Evolutionary conservation across 345 rosid species (phyloP), one percentile per base, ranked within the genome.

Genomic region (Lepidium aucheri): DNA sequence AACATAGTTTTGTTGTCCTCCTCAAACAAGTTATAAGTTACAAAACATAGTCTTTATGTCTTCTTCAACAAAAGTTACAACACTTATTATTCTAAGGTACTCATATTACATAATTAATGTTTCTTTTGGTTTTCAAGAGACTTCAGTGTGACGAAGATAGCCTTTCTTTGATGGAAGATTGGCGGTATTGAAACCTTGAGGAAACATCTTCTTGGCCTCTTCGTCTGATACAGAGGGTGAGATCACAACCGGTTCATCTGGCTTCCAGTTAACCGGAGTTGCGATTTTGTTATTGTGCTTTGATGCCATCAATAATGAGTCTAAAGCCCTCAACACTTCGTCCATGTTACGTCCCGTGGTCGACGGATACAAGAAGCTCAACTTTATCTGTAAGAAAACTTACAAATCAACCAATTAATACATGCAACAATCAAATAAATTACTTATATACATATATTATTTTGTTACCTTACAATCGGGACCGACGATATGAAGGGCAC

Each of bases 241-340:
- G 2, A 90, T 86, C 28, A 85, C 83, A 15, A 90, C 96, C 8
- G 84, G 77, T 11, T 90, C 91, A 11, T 86, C 87, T 8, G 75
- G 84, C 53, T 86, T 90, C 96, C 98, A 90, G 87, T 90, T 72
- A 10, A 70, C 91, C 4, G 88, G 92, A 3, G 96, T 93, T 0
- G 96, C 87, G 1, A 93, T 69, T 78, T 79, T 88, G 83, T 82
- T 78, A 55, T 81, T 74, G 75, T 81, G 77, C 73, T 82, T 81
- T 0, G 77, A 6, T 5, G 81, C 83, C 69, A 54, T 71, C 78
- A 81, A 78, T 56, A 88, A 77, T 0, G 95, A 86, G 18, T 90
- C 97, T 57, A 88, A n/a, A 26, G 77, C 97, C 65, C 97, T 82
- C 67, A 83, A 15, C 51, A 85, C 91, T 54, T 85, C 97, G 17